Base-by-base conservation (phyloP, 2,329 filamentous ascomycete genomes). In the Aspergillus clavatus region DNA sequence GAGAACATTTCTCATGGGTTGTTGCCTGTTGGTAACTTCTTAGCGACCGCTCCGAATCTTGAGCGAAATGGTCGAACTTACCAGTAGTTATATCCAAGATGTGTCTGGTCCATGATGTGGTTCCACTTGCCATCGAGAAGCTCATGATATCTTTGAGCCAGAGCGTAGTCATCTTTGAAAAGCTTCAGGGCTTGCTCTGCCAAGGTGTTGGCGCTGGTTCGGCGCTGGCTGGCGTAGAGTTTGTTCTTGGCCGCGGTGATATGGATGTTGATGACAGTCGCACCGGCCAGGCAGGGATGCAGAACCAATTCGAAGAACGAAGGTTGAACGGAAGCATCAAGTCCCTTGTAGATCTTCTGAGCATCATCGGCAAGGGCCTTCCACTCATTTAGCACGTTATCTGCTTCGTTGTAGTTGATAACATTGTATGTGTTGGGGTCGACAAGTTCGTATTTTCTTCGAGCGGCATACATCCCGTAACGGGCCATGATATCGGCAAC, bases 1-100 rank as follows among this genome's bases (percentile, higher is more conserved):
- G 1, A 84, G 74, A 0, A 77, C 76, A 58, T 87, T 84, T 26
- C 82, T 73, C 83, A 86, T 86, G 1, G 84, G 82, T 60, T 87
- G 83, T 64, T 87, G 84, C 83, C 83, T 79, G 61, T 39, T 45
- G 11, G 3, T 16, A 3, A 11, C 3, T 27, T 2, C 14, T 74
- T 74, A 38, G 70, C 72, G 42, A 77, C 69, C 14, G 3, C 38
- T 36, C 29, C 4, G 18, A 33, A 6, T 18, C 12, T 2, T 16
- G 12, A 28, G 11, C 16, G 16, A 19, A 23, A 27, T n/a, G 12
- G 18, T 4, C n/a, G 23, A 2, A 38, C 41, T 12, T 23, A 72
- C 68, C 67, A 73, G 52, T 68, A 68, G 57, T 67, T 59, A 63
- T 77, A 76, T 2, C 74, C 73, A 22, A 75, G 65, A 43, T 78